Base-by-base conservation (phyloP, 1,284 basidiomycete species). In the Irpex sp. region DNA sequence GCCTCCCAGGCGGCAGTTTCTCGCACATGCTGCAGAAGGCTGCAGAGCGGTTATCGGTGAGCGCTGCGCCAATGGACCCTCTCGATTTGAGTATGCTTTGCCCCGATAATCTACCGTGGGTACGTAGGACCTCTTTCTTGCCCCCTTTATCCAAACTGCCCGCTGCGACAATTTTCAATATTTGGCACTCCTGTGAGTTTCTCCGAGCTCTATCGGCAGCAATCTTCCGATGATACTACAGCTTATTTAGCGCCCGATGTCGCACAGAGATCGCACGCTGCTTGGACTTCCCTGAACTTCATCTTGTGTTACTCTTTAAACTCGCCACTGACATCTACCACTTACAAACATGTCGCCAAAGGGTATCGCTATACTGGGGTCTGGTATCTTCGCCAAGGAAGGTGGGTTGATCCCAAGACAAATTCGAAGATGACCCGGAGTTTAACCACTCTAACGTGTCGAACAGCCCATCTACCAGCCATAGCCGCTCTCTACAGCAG, bases 361-460 rank as follows among this genome's bases (percentile, higher is more conserved):
- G 63, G 67, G 70, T 19, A 59, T 88, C 63, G 90, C 89, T 36
- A 83, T 91, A 69, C 81, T 92, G 34, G 90, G 90, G 66, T 86
- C 88, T 63, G 89, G 89, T 21, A 82, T 92, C 59, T 91, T 91
- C 69, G 87, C 87, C 58, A 88, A 81, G 71, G 85, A 88, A 80
- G 88, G 89, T 87, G 67, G 58, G 81, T 66, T 5, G 11, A 37
- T 40, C 38, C 58, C 49, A 48, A 55, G 19, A 62, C 37, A 49
- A 57, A 51, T 54, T 67, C 67, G 66, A 70, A 38, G 61, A 67
- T 70, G 47, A 57, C 67, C 75, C 73, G 74, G 76, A 69, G 69
- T 75, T 77, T 77, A 70, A 76, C 72, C 74, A 47, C 36, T 26
- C 54, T 8, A 40, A 34, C 60, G 13, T 40, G 49, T 44, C 40